Evolutionary conservation across 495 filamentous ascomycete genomes (phyloP), one percentile per base, ranked within the genome.

Genomic region (Oleoguttula mirabilis): DNA sequence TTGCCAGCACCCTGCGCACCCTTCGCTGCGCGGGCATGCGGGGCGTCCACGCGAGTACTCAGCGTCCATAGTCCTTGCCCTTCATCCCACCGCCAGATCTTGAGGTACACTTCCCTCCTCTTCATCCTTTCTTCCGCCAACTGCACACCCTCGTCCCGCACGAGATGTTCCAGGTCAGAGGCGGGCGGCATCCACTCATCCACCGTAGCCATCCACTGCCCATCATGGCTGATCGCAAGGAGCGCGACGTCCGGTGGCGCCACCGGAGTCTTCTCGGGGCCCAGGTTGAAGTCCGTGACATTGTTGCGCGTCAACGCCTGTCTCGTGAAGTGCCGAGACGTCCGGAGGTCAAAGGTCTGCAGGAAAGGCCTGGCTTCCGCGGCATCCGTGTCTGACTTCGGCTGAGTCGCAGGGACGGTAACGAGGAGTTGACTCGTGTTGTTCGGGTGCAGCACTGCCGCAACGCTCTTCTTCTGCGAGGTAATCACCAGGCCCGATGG

Each of bases 221-320:
- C 88, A 57, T 95, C 79, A 20, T 68, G 57, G 17, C 81, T 83
- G 44, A 88, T 70, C 38, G 74, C 68, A 41, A 99, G 61, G 36
- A 77, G 71, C 10, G 69, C 78, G 33, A 92, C 69, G 47, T 79
- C 75, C 6, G 90, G 88, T 43, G 93, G 77, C 1, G 67, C 57
- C 33, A 96, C 70, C 15, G 69, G 66, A 30, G 71, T 69, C 0
- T 77, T 71, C 41, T 82, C 78, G 15, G 80, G 79, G 2, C 78
- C 76, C 17, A 80, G 65, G 41, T 82, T 90, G 44, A 82, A 59
- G 37, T 78, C 81, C 0, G 90, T 95, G 5, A 79, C 71, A 52
- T 90, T 93, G 21, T 84, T 94, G 41, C 92, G 71, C 4, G 87
- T 77, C 30, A 96, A 65, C 12, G 88, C 85, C 61, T 99, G 90